Base-by-base conservation (phyloP, 352 stramenopile genomes). In the Phytopythium vexans region DNA sequence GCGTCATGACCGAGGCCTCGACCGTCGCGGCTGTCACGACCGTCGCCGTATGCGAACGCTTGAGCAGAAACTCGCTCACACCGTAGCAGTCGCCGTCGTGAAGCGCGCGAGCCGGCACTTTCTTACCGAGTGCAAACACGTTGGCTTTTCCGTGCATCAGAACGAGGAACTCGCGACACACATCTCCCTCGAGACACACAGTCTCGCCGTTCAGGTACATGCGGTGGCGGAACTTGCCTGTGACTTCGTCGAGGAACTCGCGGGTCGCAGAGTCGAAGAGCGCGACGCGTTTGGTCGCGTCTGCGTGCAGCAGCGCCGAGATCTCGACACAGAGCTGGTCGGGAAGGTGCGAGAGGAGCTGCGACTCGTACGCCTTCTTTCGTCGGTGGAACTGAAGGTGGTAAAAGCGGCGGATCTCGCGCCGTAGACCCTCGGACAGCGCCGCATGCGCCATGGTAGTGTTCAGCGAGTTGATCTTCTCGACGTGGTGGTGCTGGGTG, bases 181-280 rank as follows among this genome's bases (percentile, higher is more conserved):
- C 60, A 38, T 92, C 74, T 1, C 83, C 83, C 53, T 91, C 75
- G 1, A 89, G 61, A 15, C 66, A 82, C 7, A 92, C 68, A 4
- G 74, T 82, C 34, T 92, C 83, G 0, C 83, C 83, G 33, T 83
- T 83, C 33, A 92, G 81, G 40, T 84, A 92, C 7, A 41, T 84
- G 10, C 75, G 70, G 47, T 89, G 74, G 0, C 83, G 77, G 42
- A 93, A 90, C 46, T 92, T 87, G 0, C 81, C 83, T 0, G 82
- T 93, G 4, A 93, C 77, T 62, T 89, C 77, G n/a, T 89, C 73
- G 0, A 88, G 54, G 46, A 91, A 89, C 16, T 89, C 79, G 12
- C 67, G 68, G n/a, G 70, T 85, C 3, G 72, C 69, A 2, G 65
- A 79, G 21, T 86, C 69, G 47, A 93, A 93, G 1, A 93, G 59